phyloP scores from a whole-genome alignment of 768 basidiomycete species.

The Boletus insuetus region DNA sequence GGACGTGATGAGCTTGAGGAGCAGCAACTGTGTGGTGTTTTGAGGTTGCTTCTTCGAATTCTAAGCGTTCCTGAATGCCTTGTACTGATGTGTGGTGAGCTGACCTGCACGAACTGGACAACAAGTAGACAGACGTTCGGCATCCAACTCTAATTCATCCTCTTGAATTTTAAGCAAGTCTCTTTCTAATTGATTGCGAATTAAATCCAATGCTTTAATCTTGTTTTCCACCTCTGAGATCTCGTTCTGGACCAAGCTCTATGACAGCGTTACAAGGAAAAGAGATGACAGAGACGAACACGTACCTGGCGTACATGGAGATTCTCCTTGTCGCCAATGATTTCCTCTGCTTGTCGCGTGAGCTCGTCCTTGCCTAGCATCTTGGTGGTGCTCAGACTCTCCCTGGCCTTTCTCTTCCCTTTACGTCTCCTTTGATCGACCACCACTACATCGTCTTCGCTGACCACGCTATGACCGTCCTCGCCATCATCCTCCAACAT shows the following conservation, averaged over 20 bases:
- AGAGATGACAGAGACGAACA: constrained; percentile 5
- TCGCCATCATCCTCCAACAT: constrained; percentile 51
- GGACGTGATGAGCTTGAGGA: constrained; percentile 12
- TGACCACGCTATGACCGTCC: constrained; percentile 61
- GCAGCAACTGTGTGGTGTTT: constrained; percentile 22
- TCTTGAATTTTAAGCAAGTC: constrained; percentile 87
- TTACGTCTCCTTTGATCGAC: constrained; percentile 39
- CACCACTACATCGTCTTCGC: constrained; percentile 73
- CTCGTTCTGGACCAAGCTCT: constrained; percentile 86
- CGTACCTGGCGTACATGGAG: constrained; percentile 79
- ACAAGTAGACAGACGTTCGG: constrained; percentile 68
- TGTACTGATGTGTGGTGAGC: constrained; percentile 53
- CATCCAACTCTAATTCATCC: constrained; percentile 95
- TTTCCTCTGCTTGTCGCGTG: constrained; percentile 79
- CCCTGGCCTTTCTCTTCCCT: constrained; percentile 50
- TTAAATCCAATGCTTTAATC: constrained; percentile 80
- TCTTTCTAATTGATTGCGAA: constrained; percentile 75
- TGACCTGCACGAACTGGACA: background rate
- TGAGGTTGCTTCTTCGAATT: constrained; percentile 56
- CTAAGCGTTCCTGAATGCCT: constrained; percentile 83
- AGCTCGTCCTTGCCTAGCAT: constrained; percentile 83
- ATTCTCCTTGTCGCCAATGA: constrained; percentile 89
- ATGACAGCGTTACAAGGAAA: constrained; percentile 9
- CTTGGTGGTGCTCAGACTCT: constrained; percentile 68
- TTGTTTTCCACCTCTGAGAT: constrained; percentile 87